Evolutionary conservation across 2,329 filamentous ascomycete genomes (phyloP).

Genomic region (Emmonsiellopsis sp.): DNA sequence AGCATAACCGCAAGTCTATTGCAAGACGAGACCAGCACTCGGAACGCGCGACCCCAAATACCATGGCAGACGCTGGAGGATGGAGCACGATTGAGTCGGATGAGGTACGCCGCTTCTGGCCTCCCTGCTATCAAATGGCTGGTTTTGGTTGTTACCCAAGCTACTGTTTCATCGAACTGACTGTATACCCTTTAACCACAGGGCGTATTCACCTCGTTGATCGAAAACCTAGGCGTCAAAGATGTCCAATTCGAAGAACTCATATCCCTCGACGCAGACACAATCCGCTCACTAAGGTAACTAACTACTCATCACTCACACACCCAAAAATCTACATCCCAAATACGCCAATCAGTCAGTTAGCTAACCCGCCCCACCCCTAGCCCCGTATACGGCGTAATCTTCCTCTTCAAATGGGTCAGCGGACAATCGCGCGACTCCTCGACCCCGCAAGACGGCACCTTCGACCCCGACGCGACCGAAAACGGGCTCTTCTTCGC

Average conservation of each 20-base stretch:
- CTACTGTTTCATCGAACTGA: slow-evolving; percentile 1
- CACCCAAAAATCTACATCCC: background rate
- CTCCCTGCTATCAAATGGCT: background rate
- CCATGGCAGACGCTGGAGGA: slow-evolving; percentile 58
- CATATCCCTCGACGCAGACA: slow-evolving; percentile 71
- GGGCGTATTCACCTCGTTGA: slow-evolving; percentile 96
- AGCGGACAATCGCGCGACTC: slow-evolving; percentile 55
- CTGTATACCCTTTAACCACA: slow-evolving; percentile 21
- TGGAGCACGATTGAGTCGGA: slow-evolving; percentile 99
- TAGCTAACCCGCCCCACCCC: slow-evolving; percentile 4
- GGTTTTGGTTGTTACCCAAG: background rate
- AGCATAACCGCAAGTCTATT: background rate
- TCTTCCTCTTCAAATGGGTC: slow-evolving; percentile 92
- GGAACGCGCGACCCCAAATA: slow-evolving; percentile 18
- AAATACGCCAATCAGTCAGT: background rate
- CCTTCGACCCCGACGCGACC: slow-evolving; percentile 65
- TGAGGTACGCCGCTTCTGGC: slow-evolving; percentile 55
- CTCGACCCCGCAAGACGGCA: slow-evolving; percentile 66
- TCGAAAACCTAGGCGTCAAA: slow-evolving; percentile 85
- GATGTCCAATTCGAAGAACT: slow-evolving; percentile 97
- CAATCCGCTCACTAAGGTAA: slow-evolving; percentile 36
- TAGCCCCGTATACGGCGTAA: slow-evolving; percentile 82
- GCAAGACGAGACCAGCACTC: no score
- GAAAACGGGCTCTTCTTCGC: slow-evolving; percentile 79
- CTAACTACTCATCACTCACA: no score